Evolutionary conservation across 495 filamentous ascomycete species (phyloP), one percentile per base, ranked within the genome.

Genomic region (Friedmanniomyces simplex): DNA sequence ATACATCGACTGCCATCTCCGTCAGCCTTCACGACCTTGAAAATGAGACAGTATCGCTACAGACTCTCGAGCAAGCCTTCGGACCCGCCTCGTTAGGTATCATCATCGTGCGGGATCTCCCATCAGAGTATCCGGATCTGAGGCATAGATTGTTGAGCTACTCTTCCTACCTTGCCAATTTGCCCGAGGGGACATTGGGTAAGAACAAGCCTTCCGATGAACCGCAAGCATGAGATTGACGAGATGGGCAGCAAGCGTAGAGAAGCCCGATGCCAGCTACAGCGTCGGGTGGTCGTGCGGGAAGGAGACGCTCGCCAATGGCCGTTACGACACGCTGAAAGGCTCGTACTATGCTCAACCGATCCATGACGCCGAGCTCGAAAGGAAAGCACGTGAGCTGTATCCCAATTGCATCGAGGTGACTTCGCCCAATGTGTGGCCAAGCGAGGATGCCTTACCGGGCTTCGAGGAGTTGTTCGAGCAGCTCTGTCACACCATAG

Each of bases 21-120:
- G 61, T 64, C 28, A 53, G 42, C 25, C 49, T 60, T 0, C 0
- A 52, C 1, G 61, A 60, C 7, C 57, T 64, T 5, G 2, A 54
- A 30, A 24, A 21, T 13, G 48, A 30, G 1, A 60, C 12, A 1
- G 57, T 64, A 7, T 48, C 57, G 1, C 53, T 64, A 11, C 52
- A 48, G n/a, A 60, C 58, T 1, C 78, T 99, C 13, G 84, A 86
- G 60, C 78, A 85, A 61, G 93, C 93, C 2, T 97, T 99, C 66
- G 93, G 93, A 1, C 89, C 93, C 1, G 80, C 84, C 2, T 97
- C 94, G 0, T 72, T 99, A 25, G 93, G 94, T 0, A 96, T 99
- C 47, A 83, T 99, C 41, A 73, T 97, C 12, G 91, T 99, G 18
- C 88, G 85, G 68, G 86, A 89, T 66, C 80, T 97, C 0, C 86